These are phyloP conservation scores for Penicillium bovifimosum DNA, from an alignment of 495 filamentous ascomycete species.

Conservation along the genomic window DNA sequence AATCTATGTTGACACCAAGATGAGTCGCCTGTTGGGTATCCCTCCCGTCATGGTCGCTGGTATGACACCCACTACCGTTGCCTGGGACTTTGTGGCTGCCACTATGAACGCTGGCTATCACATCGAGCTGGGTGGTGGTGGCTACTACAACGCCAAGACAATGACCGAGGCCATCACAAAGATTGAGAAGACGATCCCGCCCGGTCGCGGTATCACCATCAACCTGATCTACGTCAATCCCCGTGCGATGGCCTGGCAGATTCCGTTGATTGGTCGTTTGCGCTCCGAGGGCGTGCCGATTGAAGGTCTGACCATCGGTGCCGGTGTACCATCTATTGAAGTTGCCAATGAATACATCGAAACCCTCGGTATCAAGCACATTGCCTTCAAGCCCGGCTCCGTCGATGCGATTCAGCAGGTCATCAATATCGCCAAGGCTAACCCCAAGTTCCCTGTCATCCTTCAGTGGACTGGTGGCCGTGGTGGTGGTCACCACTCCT, in stretches of 20 bases:
- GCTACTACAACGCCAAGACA: conserved; percentile 85
- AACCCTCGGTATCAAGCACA: conserved; percentile 43
- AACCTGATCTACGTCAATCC: conserved; percentile 98
- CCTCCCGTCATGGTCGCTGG: conserved; percentile 90
- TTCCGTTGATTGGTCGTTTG: conserved; percentile 79
- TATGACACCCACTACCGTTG: conserved; percentile 92
- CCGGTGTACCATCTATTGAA: conserved; percentile 47
- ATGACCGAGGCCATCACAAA: conserved; percentile 87
- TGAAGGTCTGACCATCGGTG: conserved; percentile 66
- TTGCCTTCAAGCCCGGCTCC: conserved; percentile 47
- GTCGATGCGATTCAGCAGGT: conserved; percentile 42
- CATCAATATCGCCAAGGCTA: conserved; percentile 40
- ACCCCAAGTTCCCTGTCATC: conserved; percentile 43
- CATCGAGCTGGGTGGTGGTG: conserved; percentile 84
- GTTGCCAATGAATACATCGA: conserved; percentile 43
- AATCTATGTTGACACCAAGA: conserved; percentile 94
- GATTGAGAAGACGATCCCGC: conserved; percentile 81
- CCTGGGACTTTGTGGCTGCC: conserved; percentile 94
- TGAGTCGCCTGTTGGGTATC: conserved; percentile 85
- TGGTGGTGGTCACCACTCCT: conserved; percentile 49
- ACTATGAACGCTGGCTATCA: conserved; percentile 95
- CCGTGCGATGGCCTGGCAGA: conserved; percentile 95
- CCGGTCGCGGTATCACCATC: conserved; percentile 86
- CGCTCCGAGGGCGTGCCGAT: conserved; percentile 86
- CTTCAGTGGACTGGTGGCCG: conserved; percentile 50